Conservation (phyloP, 225 moss, liverwort and hornwort species). For the Marchantia paleacea region DNA sequence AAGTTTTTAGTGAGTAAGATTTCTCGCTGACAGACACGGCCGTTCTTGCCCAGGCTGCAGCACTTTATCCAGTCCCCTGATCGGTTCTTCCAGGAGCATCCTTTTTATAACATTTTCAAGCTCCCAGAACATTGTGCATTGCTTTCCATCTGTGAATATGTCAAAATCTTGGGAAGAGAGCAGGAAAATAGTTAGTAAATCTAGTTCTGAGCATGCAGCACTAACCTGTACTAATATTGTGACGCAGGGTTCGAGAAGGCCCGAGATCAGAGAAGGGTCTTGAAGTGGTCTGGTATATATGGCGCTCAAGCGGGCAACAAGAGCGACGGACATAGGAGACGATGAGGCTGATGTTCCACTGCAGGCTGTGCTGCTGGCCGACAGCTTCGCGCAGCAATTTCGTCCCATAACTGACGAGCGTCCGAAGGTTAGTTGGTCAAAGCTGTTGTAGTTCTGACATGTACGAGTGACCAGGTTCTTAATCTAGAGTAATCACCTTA, state of each 20-base stretch:
- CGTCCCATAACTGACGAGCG: slow-evolving; percentile 97
- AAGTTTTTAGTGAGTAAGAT: too few relatives aligned
- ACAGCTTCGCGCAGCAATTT: slow-evolving; percentile 93
- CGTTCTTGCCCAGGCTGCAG: too few relatives aligned
- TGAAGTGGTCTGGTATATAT: slow-evolving; percentile 23
- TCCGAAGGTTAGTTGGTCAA: slow-evolving; percentile 59
- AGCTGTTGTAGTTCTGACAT: too few relatives aligned
- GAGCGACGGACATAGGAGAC: slow-evolving; percentile 63
- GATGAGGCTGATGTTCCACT: slow-evolving; percentile 84
- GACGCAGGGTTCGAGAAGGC: neutral
- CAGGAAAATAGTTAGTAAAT: neutral
- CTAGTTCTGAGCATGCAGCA: neutral
- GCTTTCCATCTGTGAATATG: too few relatives aligned
- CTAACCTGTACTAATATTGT: neutral
- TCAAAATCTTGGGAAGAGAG: neutral
- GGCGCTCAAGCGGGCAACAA: slow-evolving; percentile 61
- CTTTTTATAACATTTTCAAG: too few relatives aligned
- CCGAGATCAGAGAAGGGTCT: neutral
- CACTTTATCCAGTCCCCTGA: too few relatives aligned
- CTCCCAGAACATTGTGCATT: too few relatives aligned
- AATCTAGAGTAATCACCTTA: too few relatives aligned
- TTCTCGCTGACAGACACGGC: too few relatives aligned
- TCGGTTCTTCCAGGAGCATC: too few relatives aligned
- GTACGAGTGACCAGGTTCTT: too few relatives aligned
- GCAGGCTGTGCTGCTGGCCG: slow-evolving; percentile 91